Base-by-base conservation (phyloP, 805 yeast genomes). In the Candida arabinofermentans region DNA sequence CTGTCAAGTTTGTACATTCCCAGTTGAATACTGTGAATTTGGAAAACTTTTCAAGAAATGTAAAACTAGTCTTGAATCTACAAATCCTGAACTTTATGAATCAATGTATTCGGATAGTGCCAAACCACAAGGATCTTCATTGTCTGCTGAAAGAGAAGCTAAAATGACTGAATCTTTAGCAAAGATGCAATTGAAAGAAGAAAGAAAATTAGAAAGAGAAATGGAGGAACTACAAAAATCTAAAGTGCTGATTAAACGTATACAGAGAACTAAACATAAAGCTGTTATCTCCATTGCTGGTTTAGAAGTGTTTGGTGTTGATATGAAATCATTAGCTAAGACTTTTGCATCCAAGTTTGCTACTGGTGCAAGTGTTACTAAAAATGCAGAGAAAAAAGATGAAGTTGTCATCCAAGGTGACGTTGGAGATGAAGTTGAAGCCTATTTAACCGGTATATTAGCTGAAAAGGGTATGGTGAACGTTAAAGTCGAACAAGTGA, bases 361-460 rank as follows among this genome's bases (percentile, higher is more conserved):
- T 12, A 90, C 97, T 8, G 98, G 98, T 39, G 91, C 96, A 23
- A 81, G 93, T 18, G 96, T 90, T 12, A 81, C 89, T 4, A 90
- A 90, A 66, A 86, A 80, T 49, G 89, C 81, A 3, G 98, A 90
- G 50, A 90, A 90, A 66, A 86, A 33, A 34, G 96, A 91, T 48
- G 98, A 90, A 59, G 79, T 90, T 42, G 77, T 87, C 44, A 83
- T 90, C 45, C 97, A 90, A 68, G 98, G 98, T 55, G 98, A 91
- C 64, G 93, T 90, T 34, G 84, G 89, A 43, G 96, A 89, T 50
- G 96, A 84, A 55, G 93, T 89, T 23, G 95, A 86, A 59, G 84
- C 69, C 5, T 85, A 84, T 53, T 77, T 90, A 47, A 77, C 72
- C 37, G 76, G 75, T 35, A 66, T 88, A 51, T 70, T 90, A 52